Percentiles rank a stretch among this genome's conserved stretches.
Evolutionary conservation across 805 yeast species (phyloP).

Genomic region (Candida ovalis): DNA sequence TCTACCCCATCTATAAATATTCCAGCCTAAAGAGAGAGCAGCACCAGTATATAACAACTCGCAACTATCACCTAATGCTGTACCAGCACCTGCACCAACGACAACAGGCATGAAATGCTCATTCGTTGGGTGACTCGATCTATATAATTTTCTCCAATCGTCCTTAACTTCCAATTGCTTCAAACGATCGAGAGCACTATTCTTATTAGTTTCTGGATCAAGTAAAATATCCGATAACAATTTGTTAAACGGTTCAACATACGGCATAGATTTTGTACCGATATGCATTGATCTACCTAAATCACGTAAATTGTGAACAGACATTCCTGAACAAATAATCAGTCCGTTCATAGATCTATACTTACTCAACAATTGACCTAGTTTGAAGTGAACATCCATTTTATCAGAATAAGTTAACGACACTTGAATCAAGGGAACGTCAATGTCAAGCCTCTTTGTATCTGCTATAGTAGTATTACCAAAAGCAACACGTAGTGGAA

Average conservation of each 20-base stretch:
- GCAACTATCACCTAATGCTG: constrained; percentile 42
- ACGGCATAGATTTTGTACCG: constrained; percentile 36
- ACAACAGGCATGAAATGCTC: constrained; percentile 72
- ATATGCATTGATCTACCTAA: constrained; percentile 31
- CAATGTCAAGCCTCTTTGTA: constrained; percentile 39
- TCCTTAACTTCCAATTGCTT: constrained; percentile 16
- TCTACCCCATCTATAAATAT: constrained; percentile 47
- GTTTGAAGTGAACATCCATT: constrained; percentile 41
- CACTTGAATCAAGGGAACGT: constrained; percentile 48
- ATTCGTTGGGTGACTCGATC: constrained; percentile 66
- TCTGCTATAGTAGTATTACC: constrained; percentile 34
- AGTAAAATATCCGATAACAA: constrained; percentile 40
- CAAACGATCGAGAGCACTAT: constrained; percentile 6
- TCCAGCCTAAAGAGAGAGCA: constrained; percentile 60
- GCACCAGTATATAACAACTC: constrained; percentile 45
- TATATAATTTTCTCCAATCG: constrained; percentile 30
- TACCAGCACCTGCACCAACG: constrained; percentile 59
- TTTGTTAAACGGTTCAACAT: constrained; percentile 49
- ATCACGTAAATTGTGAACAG: constrained; percentile 72
- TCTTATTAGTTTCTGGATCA: constrained; percentile 22
- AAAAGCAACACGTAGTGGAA: constrained; percentile 71
- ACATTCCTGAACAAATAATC: constrained; percentile 69
- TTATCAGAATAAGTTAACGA: constrained; percentile 42
- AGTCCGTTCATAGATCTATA: constrained; percentile 51
- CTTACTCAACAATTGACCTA: constrained; percentile 53